Percentiles rank a stretch among this genome's conserved stretches.
Conservation (phyloP, 139 green algal genomes). For the Bryopsis sp. region DNA sequence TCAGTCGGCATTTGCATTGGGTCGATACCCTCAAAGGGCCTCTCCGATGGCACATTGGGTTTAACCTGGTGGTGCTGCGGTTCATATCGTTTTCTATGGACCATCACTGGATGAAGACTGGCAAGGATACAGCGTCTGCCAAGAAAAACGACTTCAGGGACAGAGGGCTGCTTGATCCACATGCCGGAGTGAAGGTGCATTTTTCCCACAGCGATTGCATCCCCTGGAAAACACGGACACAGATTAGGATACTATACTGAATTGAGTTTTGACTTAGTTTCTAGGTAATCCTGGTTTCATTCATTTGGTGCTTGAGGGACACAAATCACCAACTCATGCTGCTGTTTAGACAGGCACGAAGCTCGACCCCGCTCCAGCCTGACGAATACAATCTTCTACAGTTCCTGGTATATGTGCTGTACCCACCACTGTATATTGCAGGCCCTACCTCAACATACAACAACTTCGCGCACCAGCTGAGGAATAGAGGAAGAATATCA, state of each 20-base stretch:
- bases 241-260: too few relatives aligned
- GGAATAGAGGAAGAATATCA: neutral
- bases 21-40: conserved; percentile 53
- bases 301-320: too few relatives aligned
- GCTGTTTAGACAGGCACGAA: too few relatives aligned
- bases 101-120: conserved; percentile 48
- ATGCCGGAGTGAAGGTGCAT: conserved; percentile 7
- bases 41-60: conserved; percentile 83
- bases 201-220: too few relatives aligned
- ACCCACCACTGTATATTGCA: conserved; percentile 88
- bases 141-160: too few relatives aligned
- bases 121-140: too few relatives aligned
- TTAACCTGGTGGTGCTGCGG: conserved; percentile 77
- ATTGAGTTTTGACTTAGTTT: too few relatives aligned
- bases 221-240: too few relatives aligned
- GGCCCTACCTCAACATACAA: conserved; percentile 81
- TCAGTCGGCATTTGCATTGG: conserved; percentile 22
- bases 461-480: conserved; percentile 64
- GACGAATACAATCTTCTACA: neutral
- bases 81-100: conserved; percentile 77
- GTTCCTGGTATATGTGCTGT: conserved; percentile 68
- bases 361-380: too few relatives aligned
- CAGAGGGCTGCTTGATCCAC: neutral
- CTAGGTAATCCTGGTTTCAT: too few relatives aligned
- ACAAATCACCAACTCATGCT: too few relatives aligned